Base-by-base conservation (phyloP, 2,329 filamentous ascomycete genomes). In the Claviceps fusiformis region DNA sequence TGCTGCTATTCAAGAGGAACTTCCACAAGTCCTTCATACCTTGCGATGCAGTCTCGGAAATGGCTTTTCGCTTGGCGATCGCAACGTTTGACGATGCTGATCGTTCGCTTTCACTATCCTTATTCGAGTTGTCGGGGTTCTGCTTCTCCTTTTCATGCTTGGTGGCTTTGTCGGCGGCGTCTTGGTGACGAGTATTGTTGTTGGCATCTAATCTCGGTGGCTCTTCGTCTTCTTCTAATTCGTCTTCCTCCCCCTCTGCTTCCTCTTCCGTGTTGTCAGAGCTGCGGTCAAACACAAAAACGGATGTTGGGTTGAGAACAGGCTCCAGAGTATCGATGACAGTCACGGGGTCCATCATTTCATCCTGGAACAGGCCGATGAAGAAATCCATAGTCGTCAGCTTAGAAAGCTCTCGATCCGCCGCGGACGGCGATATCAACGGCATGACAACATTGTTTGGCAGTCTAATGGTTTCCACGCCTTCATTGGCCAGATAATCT, bases 351-450 rank as follows among this genome's bases (percentile, higher is more conserved):
- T 96, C 85, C 50, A 85, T 83, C 56, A 85, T 80, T 56, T 93
- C 86, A 43, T 90, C 84, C 57, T 88, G 86, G 66, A 97, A 97
- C 0, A 98, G 80, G 43, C 85, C 88, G 52, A 90, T 77, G 69
- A 98, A 97, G 68, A 97, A 97, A 65, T 96, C 92, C 81, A 95
- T 93, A 0, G 92, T 97, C 15, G 89, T 95, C 39, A 97, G 77
- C 63, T 91, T 90, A 13, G 89, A 92, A 31, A 96, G 86, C 66
- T 98, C 92, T 54, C 89, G 84, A 59, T 97, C 91, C 8, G 93
- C 85, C 0, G 89, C 88, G n/a, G 80, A 78, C 2, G 82, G 72
- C 0, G 92, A 96, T 52, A 98, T 80, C 59, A 93, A 87, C 0
- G 89, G 82, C 84, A 98, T 95, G 24, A 91, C 80, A 1, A 82